Base-by-base conservation (phyloP, 169 alveolate genomes). In the Amoebophrya sp. region DNA sequence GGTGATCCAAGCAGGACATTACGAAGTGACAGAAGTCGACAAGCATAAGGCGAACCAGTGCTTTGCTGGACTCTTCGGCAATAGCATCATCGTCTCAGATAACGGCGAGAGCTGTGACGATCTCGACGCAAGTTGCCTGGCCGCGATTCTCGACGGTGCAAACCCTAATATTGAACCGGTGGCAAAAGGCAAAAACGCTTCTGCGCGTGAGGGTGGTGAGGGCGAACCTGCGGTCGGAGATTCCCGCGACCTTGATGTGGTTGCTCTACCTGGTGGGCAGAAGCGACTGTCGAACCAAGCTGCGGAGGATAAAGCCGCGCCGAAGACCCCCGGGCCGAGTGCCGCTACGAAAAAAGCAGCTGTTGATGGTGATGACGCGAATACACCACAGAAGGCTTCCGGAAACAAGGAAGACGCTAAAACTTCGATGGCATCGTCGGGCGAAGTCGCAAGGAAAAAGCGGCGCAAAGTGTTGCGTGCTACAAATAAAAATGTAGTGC, bases 1-100 rank as follows among this genome's bases (percentile, higher is more conserved):
- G 36, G 83, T 65, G 2, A 65, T 65, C 83, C 83, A 65, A 36
- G 83, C 83, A 36, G 83, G 83, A 29, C 83, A 65, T 36, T 65
- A 65, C 83, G 83, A 65, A 65, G 83, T 65, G 83, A 65, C 83
- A 6, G 83, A 65, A 26, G 2, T 23, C n/a, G 76, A 53, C 76
- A 53, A 53, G 76, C 23, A 10, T 10, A 10, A 23, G n/a, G 76
- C 76, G 76, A 10, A 53, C 10, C 10, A 53, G 23, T 53, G 76
- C 76, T 53, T 53, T 53, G 76, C 10, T 10, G 76, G 76, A 23
- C 23, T 53, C n/a, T 53, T 53, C 76, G 76, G 76, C 10, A 23
- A 53, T 23, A 53, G 76, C 76, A 23, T 53, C n/a, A 10, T 53
- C n/a, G 10, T 53, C n/a, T 10, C 10, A 53, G 76, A 53, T 10